A percentile compares a stretch with the other conserved stretches of the same genome.
Conservation (phyloP, 345 rosid species). For the Euphorbia pulcherrima region DNA sequence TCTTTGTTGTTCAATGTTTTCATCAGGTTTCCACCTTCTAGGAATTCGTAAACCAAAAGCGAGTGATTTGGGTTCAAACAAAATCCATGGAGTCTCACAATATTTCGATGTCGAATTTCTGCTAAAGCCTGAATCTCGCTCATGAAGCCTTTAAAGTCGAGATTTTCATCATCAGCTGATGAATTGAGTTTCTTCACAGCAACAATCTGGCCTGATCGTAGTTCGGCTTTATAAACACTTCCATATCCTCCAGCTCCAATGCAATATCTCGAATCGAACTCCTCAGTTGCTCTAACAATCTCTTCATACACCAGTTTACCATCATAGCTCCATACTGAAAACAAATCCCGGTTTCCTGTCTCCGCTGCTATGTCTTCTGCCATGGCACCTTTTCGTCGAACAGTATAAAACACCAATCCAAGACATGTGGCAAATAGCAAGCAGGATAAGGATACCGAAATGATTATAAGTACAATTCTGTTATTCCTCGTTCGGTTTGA, state of each 20-base stretch:
- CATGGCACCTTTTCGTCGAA: neutral
- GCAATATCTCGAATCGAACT: neutral
- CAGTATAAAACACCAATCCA: neutral
- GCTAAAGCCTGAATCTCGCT: conserved; percentile 2
- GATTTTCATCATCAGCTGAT: too few relatives aligned
- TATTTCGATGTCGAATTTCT: conserved; percentile 1
- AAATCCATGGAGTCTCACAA: conserved; percentile 2
- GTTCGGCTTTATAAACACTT: neutral
- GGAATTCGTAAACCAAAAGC: neutral
- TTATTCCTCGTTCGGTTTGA: neutral
- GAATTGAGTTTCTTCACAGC: conserved; percentile 6
- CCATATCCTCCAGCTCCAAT: neutral
- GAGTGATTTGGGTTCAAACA: neutral
- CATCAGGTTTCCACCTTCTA: neutral
- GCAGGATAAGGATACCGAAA: neutral
- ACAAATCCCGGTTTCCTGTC: neutral
- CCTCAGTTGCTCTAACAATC: neutral
- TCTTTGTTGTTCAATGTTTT: neutral
- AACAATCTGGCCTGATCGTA: neutral
- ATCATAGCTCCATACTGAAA: neutral
- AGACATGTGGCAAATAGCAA: neutral
- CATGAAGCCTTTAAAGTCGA: neutral
- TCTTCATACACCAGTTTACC: too few relatives aligned
- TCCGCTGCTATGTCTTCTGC: neutral
- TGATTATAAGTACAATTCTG: neutral